Conservation (phyloP, 257 asterid species). For the Fraxinus pennsylvanica region DNA sequence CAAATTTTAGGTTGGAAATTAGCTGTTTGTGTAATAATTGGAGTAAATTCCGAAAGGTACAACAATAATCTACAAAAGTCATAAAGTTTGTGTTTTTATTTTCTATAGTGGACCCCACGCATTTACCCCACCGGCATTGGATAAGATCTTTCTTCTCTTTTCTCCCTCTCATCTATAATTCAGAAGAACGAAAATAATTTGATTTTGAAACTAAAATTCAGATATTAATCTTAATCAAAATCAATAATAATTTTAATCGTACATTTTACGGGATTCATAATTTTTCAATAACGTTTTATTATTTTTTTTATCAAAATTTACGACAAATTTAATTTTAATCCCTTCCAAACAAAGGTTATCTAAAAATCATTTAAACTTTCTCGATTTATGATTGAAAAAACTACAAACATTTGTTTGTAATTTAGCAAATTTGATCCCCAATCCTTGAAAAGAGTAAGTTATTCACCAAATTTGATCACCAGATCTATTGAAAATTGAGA, state of each 20-base stretch:
- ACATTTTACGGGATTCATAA: too few relatives aligned
- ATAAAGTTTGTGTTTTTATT: slow-evolving; percentile 24
- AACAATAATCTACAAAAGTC: slow-evolving; percentile 10
- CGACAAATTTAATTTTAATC: too few relatives aligned
- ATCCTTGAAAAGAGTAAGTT: too few relatives aligned
- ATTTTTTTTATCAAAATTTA: too few relatives aligned
- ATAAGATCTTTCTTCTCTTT: slow-evolving; percentile 26
- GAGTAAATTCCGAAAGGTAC: slow-evolving; percentile 1
- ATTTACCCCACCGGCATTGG: not conserved
- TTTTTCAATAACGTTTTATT: too few relatives aligned
- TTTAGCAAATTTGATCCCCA: too few relatives aligned
- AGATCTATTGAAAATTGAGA: too few relatives aligned
- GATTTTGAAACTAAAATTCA: too few relatives aligned
- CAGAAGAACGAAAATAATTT: not conserved
- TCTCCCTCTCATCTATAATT: slow-evolving; percentile 32
- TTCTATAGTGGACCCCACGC: slow-evolving; percentile 28
- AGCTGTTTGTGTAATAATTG: not conserved
- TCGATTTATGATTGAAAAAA: not conserved
- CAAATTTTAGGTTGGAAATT: not conserved
- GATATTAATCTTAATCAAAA: not conserved
- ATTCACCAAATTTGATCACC: too few relatives aligned
- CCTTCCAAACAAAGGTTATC: too few relatives aligned
- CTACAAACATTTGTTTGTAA: too few relatives aligned
- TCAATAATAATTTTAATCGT: too few relatives aligned
- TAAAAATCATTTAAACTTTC: not conserved